phyloP scores from a whole-genome alignment of 2,329 filamentous ascomycete genomes.

The Sporothrix phasma region DNA sequence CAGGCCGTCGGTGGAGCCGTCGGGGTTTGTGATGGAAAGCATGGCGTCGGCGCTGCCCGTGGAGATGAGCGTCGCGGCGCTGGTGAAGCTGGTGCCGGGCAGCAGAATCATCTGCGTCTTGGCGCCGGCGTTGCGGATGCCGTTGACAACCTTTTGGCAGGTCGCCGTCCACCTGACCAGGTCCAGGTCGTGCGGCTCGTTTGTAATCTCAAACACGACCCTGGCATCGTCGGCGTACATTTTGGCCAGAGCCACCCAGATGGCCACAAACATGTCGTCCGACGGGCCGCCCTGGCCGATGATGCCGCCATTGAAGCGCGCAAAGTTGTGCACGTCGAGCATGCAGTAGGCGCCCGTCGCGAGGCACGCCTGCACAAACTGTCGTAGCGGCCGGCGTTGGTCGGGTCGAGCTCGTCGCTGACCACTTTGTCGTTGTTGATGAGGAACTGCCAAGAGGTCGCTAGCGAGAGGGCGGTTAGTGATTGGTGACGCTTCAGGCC shows the following conservation, averaged over 20 bases:
- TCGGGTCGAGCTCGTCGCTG: slow-evolving; percentile 33
- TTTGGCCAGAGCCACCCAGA: slow-evolving; percentile 49
- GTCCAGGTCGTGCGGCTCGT: slow-evolving; percentile 55
- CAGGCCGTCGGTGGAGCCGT: slow-evolving; percentile 46
- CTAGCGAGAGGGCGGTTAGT: neutral
- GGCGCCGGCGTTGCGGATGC: slow-evolving; percentile 55
- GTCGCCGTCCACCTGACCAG: slow-evolving; percentile 48
- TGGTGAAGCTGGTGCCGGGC: slow-evolving; percentile 39
- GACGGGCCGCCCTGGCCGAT: slow-evolving; percentile 56
- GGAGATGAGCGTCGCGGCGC: slow-evolving; percentile 30
- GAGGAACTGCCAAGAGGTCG: slow-evolving; percentile 43
- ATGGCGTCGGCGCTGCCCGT: slow-evolving; percentile 43
- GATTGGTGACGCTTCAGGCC: neutral
- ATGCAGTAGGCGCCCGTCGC: slow-evolving; percentile 39
- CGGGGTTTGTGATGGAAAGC: slow-evolving; percentile 45
- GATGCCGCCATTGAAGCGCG: slow-evolving; percentile 50
- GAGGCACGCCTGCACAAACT: slow-evolving; percentile 40
- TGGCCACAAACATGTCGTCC: slow-evolving; percentile 48
- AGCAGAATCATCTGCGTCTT: slow-evolving; percentile 52
- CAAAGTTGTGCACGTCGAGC: slow-evolving; percentile 46
- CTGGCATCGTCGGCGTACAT: slow-evolving; percentile 46
- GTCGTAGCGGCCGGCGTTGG: slow-evolving; percentile 38
- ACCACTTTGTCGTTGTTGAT: slow-evolving; percentile 34
- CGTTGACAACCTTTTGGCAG: slow-evolving; percentile 53
- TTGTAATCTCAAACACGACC: slow-evolving; percentile 58